Conservation (phyloP, 1,284 basidiomycete genomes). For the Stygiomarasmius scandens region DNA sequence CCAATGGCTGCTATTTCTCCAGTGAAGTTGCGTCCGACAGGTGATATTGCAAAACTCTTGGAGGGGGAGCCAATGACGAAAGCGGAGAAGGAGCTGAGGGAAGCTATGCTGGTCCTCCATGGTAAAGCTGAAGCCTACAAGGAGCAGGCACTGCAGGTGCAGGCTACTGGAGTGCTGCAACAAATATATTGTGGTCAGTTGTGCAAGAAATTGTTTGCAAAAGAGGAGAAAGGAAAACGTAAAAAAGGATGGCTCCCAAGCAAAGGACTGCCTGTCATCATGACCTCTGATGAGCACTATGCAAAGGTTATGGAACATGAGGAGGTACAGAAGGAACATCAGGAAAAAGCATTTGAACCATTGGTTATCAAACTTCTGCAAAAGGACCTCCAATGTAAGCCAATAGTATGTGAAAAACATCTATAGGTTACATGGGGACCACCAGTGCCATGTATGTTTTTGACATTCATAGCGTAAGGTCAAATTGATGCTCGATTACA, state of each 20-base stretch:
- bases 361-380: too few relatives aligned
- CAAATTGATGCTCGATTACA: too few relatives aligned
- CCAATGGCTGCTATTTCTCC: not conserved
- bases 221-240: not conserved
- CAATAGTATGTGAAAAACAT: too few relatives aligned
- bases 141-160: not conserved
- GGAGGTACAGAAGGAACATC: not conserved
- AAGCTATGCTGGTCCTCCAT: not conserved
- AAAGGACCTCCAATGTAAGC: too few relatives aligned
- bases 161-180: not conserved
- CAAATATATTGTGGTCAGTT: not conserved
- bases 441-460: too few relatives aligned
- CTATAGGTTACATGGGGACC: too few relatives aligned
- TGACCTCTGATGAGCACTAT: constrained; percentile 1
- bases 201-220: not conserved
- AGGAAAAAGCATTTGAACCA: too few relatives aligned
- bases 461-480: too few relatives aligned
- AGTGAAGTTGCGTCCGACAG: too few relatives aligned
- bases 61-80: not conserved
- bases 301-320: not conserved
- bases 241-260: not conserved
- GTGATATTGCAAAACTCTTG: too few relatives aligned
- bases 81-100: not conserved
- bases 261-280: not conserved
- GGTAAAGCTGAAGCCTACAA: not conserved